Evolutionary conservation across 495 filamentous ascomycete genomes (phyloP).

Genomic region (Hyaloscypha bicolor): DNA sequence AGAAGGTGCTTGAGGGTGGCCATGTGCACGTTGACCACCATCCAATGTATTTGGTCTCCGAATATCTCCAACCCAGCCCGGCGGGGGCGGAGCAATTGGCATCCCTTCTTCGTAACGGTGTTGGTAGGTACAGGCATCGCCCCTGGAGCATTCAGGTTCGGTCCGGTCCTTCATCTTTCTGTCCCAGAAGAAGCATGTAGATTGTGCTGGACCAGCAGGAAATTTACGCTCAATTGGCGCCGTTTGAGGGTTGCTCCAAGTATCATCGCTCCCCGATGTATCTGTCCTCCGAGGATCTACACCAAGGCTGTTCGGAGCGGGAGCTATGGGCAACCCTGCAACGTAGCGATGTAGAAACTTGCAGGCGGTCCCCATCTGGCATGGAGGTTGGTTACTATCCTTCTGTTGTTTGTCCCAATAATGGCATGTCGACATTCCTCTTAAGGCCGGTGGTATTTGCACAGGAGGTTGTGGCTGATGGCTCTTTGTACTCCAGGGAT

Average conservation of each 20-base stretch:
- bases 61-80: background rate
- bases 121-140: constrained; percentile 8
- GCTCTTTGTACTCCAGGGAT: background rate
- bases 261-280: background rate
- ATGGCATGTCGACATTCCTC: background rate
- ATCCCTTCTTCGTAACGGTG: constrained; percentile 6
- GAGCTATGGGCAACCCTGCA: background rate
- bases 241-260: background rate
- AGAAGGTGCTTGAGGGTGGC: background rate
- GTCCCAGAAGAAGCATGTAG: constrained; percentile 16
- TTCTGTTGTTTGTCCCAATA: background rate
- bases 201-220: background rate
- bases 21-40: background rate
- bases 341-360: background rate
- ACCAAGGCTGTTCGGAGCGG: background rate
- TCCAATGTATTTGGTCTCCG: background rate
- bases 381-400: background rate
- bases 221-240: background rate
- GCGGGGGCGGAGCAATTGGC: constrained; percentile 1
- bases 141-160: background rate
- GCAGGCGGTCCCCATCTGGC: background rate
- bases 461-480: background rate
- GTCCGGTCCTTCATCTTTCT: background rate
- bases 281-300: background rate
- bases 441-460: background rate